Conservation (phyloP, 805 yeast species). For the Candida boidinii region DNA sequence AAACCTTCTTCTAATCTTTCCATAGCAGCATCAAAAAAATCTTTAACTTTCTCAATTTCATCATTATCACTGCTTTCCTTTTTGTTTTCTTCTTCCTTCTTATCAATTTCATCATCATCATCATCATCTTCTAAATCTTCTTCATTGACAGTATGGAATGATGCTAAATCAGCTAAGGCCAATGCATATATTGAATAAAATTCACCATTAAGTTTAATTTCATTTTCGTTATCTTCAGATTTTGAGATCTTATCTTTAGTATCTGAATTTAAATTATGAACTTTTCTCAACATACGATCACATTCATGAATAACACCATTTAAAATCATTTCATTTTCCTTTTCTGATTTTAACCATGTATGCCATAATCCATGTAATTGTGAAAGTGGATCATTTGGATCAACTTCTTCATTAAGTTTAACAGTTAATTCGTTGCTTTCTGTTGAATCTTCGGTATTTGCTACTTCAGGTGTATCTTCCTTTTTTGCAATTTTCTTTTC, state of each 20-base stretch:
- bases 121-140: slow-evolving; percentile 13
- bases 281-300: slow-evolving; percentile 61
- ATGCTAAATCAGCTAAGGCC: slow-evolving; percentile 57
- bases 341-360: slow-evolving; percentile 46
- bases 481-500: slow-evolving; percentile 20
- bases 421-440: slow-evolving; percentile 39
- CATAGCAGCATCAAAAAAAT: slow-evolving; percentile 60
- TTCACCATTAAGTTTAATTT: slow-evolving; percentile 30
- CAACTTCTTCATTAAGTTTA: slow-evolving; percentile 61
- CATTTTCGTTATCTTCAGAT: slow-evolving; percentile 15
- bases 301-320: slow-evolving; percentile 92
- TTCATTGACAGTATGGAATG: slow-evolving; percentile 30
- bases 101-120: slow-evolving; percentile 9
- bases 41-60: slow-evolving; percentile 30
- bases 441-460: slow-evolving; percentile 4
- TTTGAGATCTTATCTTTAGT: slow-evolving; percentile 8
- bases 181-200: slow-evolving; percentile 72
- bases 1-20: slow-evolving; percentile 62
- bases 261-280: slow-evolving; percentile 22
- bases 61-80: slow-evolving; percentile 7
- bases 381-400: slow-evolving; percentile 70
- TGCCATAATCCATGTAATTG: slow-evolving; percentile 70
- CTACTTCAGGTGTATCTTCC: slow-evolving; percentile 8
- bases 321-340: slow-evolving; percentile 54
- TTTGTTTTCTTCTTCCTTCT: slow-evolving; percentile 16